Evolutionary conservation across 176 grass and related monocot genomes (phyloP).

Genomic region (Avena insularis): DNA sequence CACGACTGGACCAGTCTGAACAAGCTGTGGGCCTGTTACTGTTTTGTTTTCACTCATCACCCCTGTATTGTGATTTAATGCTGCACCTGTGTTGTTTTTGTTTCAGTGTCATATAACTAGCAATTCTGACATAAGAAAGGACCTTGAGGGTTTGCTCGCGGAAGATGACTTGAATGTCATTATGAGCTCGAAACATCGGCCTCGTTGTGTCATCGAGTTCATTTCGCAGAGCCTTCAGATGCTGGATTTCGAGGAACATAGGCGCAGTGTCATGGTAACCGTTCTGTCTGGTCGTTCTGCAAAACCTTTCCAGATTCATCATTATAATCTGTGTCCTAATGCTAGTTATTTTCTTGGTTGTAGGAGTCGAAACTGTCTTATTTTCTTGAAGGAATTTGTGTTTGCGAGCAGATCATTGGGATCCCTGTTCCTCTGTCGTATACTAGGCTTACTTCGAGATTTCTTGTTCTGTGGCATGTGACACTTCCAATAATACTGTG

Average conservation of each 20-base stretch:
- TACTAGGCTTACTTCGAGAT: conserved; percentile 87
- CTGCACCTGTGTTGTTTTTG: conserved; percentile 26
- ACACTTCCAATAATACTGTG: conserved; percentile 92
- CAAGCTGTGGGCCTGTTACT: background rate
- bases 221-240: conserved; percentile 74
- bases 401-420: conserved; percentile 82
- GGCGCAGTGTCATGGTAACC: conserved; percentile 66
- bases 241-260: conserved; percentile 77
- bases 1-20: background rate
- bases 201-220: conserved; percentile 87
- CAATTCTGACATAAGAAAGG: conserved; percentile 67
- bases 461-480: conserved; percentile 98
- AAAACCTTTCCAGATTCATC: background rate
- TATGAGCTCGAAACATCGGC: conserved; percentile 71
- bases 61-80: background rate
- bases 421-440: conserved; percentile 89
- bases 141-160: conserved; percentile 74
- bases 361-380: conserved; percentile 85
- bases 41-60: background rate
- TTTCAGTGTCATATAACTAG: conserved; percentile 84
- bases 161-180: conserved; percentile 76
- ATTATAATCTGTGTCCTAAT: conserved; percentile 31
- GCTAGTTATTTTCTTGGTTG: conserved; percentile 34
- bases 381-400: conserved; percentile 88
- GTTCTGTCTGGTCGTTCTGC: background rate